These are phyloP conservation scores for Drechslerella coelobrocha DNA, from an alignment of 2,329 filamentous ascomycete species.

Conservation along the genomic window DNA sequence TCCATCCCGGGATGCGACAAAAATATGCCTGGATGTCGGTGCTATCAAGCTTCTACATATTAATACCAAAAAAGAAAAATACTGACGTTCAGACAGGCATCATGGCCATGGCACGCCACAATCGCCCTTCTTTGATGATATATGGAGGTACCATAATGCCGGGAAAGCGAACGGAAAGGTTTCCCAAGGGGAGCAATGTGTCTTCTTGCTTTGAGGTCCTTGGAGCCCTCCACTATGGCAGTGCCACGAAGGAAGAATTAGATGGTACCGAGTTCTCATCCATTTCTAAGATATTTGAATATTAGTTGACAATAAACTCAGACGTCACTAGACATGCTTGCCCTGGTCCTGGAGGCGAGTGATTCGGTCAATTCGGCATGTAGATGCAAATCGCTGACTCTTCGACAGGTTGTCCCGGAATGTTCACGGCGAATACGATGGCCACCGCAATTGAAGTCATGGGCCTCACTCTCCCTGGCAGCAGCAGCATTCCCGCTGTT, in stretches of 20 bases:
- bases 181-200: conserved; percentile 83
- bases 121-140: conserved; percentile 87
- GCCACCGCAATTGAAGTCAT: conserved; percentile 88
- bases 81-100: conserved; percentile 49
- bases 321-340: conserved; percentile 83
- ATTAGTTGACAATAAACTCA: conserved; percentile 5
- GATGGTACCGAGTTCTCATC: conserved; percentile 30
- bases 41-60: conserved; percentile 3
- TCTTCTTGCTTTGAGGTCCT: conserved; percentile 86
- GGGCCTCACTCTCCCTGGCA: conserved; percentile 81
- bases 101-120: conserved; percentile 74
- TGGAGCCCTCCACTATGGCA: conserved; percentile 80
- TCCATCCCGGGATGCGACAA: conserved; percentile 94
- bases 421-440: conserved; percentile 97
- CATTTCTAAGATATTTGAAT: conserved; percentile 74
- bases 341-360: conserved; percentile 68
- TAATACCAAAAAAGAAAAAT: not conserved
- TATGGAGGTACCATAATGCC: conserved; percentile 91
- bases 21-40: conserved; percentile 81
- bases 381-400: not conserved
- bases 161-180: conserved; percentile 74
- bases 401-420: conserved; percentile 75
- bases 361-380: not conserved
- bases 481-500: conserved; percentile 78
- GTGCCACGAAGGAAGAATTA: conserved; percentile 61